Base-by-base conservation (phyloP, 2,329 filamentous ascomycete genomes). In the Kalmusia sp. region DNA sequence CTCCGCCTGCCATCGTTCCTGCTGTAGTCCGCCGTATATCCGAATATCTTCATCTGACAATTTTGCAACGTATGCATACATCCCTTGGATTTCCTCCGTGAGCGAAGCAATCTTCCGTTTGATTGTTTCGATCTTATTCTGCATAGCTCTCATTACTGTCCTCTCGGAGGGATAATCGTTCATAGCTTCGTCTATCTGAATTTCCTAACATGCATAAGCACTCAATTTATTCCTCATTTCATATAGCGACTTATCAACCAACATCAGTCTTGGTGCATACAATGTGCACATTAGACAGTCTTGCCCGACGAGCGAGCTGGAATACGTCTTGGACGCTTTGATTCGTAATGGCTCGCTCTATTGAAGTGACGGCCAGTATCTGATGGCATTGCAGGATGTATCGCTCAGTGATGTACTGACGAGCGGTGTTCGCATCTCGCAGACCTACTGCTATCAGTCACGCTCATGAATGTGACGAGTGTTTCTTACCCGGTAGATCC, bases 351-450 rank as follows among this genome's bases (percentile, higher is more conserved):
- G 78, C 79, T 8, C 80, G 71, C 0, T 72, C 74, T 14, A 79
- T 79, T 21, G 65, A 63, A 44, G 75, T 77, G 1, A 82, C 70
- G 1, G 72, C 78, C 45, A 82, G 77, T 3, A 82, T 79, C 51
- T 80, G 79, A 47, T 83, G 59, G 48, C 80, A 82, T 25, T 75
- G 33, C 1, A 76, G 58, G 0, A 82, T 39, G 48, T 81, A 81
- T 0, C 74, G 70, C 51, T 82, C 79, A 0, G 80, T 80, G 14
- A 81, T 75, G 19, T 62, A 67, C 28, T 70, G 63, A 3, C 80
- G 71, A 9, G 79, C 79, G 3, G 73, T 67, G 56, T 82, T 82
- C 22, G 76, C 49, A 59, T 82, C 80, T 1, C 76, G 78, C 7
- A 82, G 75, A 0, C 80, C 79, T 79, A 25, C 34, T 24, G 7